A percentile compares a stretch with the other conserved stretches of the same genome.
Conservation (phyloP, 352 stramenopile species). For the Globisporangium camurandrum region DNA sequence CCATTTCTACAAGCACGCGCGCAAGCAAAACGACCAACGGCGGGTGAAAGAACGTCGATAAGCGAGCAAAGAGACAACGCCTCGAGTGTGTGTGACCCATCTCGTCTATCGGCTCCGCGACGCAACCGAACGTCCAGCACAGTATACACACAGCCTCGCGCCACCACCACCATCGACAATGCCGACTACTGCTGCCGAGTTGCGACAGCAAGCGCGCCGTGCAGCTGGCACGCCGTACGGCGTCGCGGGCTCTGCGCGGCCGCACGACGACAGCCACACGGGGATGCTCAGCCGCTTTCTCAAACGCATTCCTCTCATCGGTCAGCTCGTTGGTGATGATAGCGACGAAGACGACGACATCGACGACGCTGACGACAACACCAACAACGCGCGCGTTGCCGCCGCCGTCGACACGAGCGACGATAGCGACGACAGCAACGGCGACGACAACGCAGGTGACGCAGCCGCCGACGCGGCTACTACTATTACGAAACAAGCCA, state of each 20-base stretch:
- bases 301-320: constrained; percentile 59
- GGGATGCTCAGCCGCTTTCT: constrained; percentile 50
- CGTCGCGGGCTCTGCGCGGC: constrained; percentile 9
- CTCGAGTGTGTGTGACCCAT: too few relatives aligned
- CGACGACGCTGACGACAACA: constrained; percentile 12
- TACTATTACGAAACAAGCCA: too few relatives aligned
- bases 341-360: constrained; percentile 16
- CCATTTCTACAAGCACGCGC: too few relatives aligned
- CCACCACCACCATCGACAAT: background rate
- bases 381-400: constrained; percentile 12
- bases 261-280: constrained; percentile 8
- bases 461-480: background rate
- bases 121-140: too few relatives aligned
- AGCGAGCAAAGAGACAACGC: too few relatives aligned
- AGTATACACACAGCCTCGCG: too few relatives aligned
- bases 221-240: constrained; percentile 32
- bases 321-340: constrained; percentile 38
- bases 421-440: constrained; percentile 13
- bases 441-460: constrained; percentile 14
- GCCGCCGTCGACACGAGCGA: constrained; percentile 2
- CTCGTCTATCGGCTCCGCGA: too few relatives aligned
- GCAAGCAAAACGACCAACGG: too few relatives aligned
- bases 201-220: constrained; percentile 19
- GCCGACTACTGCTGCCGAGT: background rate
- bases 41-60: too few relatives aligned